Conservation (phyloP, 1,284 basidiomycete genomes). For the Schizophyllum commune region DNA sequence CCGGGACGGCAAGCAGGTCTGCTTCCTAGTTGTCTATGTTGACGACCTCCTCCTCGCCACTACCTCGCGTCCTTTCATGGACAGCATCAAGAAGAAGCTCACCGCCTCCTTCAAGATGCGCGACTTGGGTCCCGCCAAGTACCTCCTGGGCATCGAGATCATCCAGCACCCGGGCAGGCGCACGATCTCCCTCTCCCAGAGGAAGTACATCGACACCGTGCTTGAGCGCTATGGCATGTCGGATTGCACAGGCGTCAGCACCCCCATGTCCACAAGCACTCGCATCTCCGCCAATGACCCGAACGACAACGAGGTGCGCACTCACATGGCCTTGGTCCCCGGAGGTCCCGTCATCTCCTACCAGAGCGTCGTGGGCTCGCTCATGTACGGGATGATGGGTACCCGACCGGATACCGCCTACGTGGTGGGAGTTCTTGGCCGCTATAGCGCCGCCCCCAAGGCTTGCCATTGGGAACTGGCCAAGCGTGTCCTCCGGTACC, state of each 20-base stretch:
- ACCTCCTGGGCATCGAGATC: conserved; percentile 30
- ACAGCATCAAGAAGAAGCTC: not conserved
- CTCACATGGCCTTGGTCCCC: not conserved
- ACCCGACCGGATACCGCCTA: conserved; percentile 25
- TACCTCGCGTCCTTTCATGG: no score
- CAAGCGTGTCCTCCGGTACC: conserved; percentile 18
- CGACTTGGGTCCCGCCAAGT: conserved; percentile 24
- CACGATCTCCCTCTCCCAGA: conserved; percentile 24
- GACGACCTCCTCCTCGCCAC: no score
- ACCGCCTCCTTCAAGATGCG: conserved; percentile 23
- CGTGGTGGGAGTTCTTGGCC: conserved; percentile 15
- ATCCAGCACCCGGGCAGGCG: conserved; percentile 15
- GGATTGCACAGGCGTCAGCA: conserved; percentile 22
- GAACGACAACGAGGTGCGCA: conserved; percentile 3
- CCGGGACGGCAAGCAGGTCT: no score
- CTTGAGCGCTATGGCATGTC: conserved; percentile 24
- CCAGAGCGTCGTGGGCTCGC: conserved; percentile 18
- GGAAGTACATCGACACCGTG: conserved; percentile 24
- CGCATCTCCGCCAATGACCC: conserved; percentile 11
- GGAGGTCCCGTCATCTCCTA: conserved; percentile 9
- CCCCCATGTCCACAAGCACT: conserved; percentile 22
- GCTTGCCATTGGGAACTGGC: conserved; percentile 19
- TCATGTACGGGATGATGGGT: conserved; percentile 24
- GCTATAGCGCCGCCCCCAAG: conserved; percentile 15
- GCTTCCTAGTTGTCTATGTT: no score